Base-by-base conservation (phyloP, 1,139 yeast species). In the Kodamaea fungicola region DNA sequence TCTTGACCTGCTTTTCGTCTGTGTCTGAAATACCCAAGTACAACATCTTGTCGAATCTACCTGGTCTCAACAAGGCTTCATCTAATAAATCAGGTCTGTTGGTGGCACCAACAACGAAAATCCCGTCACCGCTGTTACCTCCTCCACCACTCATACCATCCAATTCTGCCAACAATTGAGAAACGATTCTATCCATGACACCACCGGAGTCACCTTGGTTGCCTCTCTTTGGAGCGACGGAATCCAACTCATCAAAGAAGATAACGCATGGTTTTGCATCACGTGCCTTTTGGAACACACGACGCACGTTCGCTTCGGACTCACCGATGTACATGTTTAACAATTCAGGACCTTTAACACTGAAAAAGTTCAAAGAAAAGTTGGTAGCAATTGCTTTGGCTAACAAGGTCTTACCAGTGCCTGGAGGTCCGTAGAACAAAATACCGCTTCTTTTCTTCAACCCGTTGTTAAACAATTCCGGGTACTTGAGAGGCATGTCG, bases 171-270 rank as follows among this genome's bases (percentile, higher is more conserved):
- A 92, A 69, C 34, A 92, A 67, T 59, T 92, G 98, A 0, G 97
- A 89, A 1, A 92, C 98, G 49, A 92, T 92, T 61, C 98, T 76
- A 58, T 92, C 97, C 97, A 90, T 90, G 4, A 90, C 97, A 46
- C 97, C 97, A 19, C 97, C 97, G 2, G 97, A 88, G 60, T 92
- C 97, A 25, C 97, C 97, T 56, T 90, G 97, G 57, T 92, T 90
- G 30, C 97, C 97, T 66, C 97, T 80, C 59, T 92, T 90, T 1
- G 97, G 97, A 0, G 98, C 98, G 2, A 90, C 96, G 2, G 97
- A 89, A 63, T 92, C 98, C 62, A 92, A 75, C 61, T 92, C 98
- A 64, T 92, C 98, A 54, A 92, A 92, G 59, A 92, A 92, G 27
- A 92, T 90, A 26, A 92, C 96, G 70, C 98, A 92, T 1, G 98